phyloP scores from a whole-genome alignment of 2,329 filamentous ascomycete genomes.

The Penicillium sp. region DNA sequence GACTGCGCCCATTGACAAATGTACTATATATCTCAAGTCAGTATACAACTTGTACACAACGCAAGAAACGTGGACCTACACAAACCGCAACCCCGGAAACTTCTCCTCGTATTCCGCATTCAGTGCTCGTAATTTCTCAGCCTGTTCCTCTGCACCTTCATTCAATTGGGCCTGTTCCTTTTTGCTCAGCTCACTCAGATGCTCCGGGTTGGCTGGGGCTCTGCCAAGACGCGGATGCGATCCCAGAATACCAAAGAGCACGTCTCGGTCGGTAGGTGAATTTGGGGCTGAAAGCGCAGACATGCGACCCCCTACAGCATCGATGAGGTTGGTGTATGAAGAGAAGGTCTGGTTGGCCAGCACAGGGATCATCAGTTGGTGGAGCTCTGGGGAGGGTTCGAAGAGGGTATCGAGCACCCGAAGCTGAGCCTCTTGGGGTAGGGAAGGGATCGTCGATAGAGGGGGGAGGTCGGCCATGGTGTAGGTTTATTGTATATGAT shows the following conservation, averaged over 20 bases:
- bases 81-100: conserved; percentile 77
- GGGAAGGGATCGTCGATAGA: conserved; percentile 48
- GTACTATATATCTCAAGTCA: conserved; percentile 43
- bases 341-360: conserved; percentile 53
- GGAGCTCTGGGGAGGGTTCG: conserved; percentile 68
- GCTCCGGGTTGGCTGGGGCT: conserved; percentile 46
- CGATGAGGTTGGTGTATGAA: conserved; percentile 62
- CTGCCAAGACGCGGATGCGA: conserved; percentile 77
- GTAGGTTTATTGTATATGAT: not conserved
- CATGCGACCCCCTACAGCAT: conserved; percentile 56
- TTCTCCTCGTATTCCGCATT: conserved; percentile 71
- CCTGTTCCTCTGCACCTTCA: conserved; percentile 40
- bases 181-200: conserved; percentile 61
- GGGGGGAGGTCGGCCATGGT: conserved; percentile 46
- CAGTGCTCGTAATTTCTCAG: conserved; percentile 49
- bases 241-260: conserved; percentile 63
- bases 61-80: conserved; percentile 31
- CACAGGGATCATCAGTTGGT: conserved; percentile 60
- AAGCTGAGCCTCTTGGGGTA: conserved; percentile 48
- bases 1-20: conserved; percentile 74
- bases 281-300: conserved; percentile 49
- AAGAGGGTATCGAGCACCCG: conserved; percentile 67
- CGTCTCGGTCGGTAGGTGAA: conserved; percentile 44
- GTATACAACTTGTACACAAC: not conserved
- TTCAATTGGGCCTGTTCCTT: conserved; percentile 73